Evolutionary conservation across 257 asterid genomes (phyloP), one percentile per base, ranked within the genome.

Genomic region (Gardenia jasminoides): DNA sequence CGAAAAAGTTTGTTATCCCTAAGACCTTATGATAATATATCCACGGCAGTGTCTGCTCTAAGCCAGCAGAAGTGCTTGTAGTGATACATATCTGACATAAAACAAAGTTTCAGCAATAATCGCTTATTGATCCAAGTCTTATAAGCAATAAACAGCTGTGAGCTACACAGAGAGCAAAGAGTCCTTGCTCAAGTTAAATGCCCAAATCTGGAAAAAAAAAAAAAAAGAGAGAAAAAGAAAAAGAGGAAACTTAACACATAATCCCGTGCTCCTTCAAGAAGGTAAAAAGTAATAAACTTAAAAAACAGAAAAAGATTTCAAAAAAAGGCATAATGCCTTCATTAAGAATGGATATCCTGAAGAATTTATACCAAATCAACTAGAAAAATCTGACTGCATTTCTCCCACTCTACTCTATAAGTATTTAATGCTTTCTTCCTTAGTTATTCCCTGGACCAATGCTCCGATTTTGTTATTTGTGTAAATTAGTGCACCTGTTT

Each of bases 1-100:
- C 83, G 83, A 91, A 89, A 85, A 94, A 92, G 3, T 84, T 89
- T 16, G 96, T 80, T 43, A 92, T 91, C 47, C 98, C 98, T 54
- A 94, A 85, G 76, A 91, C 91, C 80, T 94, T 94, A 78, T 94
- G 98, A 85, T 88, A 94, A 80, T 87, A 94, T 88, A 94, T 87
- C 97, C 97, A 92, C 0, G 97, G 98, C 28, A 94, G 84, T 62
- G 86, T 91, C 90, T 92, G 97, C 85, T 94, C 96, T 85, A 94
- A 86, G 81, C 96, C 87, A 62, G 91, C 96, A 69, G 98, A 90
- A 56, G 98, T 90, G 82, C 92, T 94, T 52, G 97, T 88, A 48
- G 93, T 90, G 73, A 94, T 85, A 74, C 95, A 89, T 76, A 92
- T 87, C 98, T 93, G 89, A 44, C 30, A 46, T 26, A 52, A 59